Percentiles rank a stretch among this genome's conserved stretches.
phyloP scores from a whole-genome alignment of 176 grass and related monocot species.

The Alloteropsis semialata region DNA sequence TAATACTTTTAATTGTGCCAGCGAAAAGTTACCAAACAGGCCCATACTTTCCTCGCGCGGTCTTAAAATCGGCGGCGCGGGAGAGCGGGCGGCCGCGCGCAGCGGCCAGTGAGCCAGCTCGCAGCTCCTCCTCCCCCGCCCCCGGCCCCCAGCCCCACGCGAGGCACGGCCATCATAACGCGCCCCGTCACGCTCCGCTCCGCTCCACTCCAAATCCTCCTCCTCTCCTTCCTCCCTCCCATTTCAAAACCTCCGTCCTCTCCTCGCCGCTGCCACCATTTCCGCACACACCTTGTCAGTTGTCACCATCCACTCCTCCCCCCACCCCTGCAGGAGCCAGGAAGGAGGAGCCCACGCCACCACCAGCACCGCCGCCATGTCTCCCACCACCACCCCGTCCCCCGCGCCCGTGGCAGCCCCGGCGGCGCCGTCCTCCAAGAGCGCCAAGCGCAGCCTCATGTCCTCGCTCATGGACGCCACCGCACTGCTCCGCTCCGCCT shows the following conservation, averaged over 20 bases:
- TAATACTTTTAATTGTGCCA: too few species aligned
- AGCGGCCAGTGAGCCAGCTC: neutral
- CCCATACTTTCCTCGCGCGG: neutral
- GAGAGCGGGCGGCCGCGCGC: neutral
- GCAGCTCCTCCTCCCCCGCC: neutral
- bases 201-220: neutral
- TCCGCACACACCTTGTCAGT: constrained; percentile 9
- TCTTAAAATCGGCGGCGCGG: constrained; percentile 11
- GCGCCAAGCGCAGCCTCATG: constrained; percentile 77
- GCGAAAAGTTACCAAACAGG: too few species aligned
- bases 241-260: neutral
- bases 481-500: constrained; percentile 52
- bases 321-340: neutral
- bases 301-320: neutral
- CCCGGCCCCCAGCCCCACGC: neutral
- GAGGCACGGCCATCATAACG: constrained; percentile 28
- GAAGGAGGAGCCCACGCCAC: neutral
- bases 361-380: constrained; percentile 1
- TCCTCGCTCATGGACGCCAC: constrained; percentile 78
- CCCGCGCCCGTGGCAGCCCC: neutral
- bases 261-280: neutral
- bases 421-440: neutral
- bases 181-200: neutral
- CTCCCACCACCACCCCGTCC: constrained; percentile 36
- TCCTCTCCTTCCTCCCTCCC: neutral